A percentile compares a stretch with the other conserved stretches of the same genome.
Conservation (phyloP, 2,329 filamentous ascomycete species). For the Ceratocystis cubensis region DNA sequence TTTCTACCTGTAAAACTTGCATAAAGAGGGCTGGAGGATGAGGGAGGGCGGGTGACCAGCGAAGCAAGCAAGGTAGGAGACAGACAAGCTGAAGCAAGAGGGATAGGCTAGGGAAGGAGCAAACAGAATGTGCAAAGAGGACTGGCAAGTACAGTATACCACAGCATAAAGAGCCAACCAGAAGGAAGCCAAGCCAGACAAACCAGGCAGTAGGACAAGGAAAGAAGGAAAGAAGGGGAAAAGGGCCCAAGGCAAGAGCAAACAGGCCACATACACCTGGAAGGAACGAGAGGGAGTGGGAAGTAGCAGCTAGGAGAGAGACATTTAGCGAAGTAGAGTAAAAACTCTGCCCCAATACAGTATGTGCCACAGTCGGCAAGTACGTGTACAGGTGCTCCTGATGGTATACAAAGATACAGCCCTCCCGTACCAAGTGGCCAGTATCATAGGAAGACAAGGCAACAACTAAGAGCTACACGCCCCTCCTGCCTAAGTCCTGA, state of each 20-base stretch:
- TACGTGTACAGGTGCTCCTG: not conserved
- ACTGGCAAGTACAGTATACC: not conserved
- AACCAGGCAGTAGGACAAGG: not conserved
- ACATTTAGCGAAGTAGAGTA: not conserved
- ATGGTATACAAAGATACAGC: not conserved
- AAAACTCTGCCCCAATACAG: not conserved
- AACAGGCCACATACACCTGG: not conserved
- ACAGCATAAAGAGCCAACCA: not conserved
- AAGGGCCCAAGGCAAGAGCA: not conserved
- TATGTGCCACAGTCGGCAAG: not conserved
- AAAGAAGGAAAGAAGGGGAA: not conserved
- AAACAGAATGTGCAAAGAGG: not conserved
- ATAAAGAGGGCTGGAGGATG: not conserved
- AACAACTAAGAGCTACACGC: no score
- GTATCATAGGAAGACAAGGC: no score
- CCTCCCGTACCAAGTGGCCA: no score
- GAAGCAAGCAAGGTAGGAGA: not conserved
- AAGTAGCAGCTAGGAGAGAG: not conserved
- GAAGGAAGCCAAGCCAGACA: not conserved
- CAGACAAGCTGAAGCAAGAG: not conserved
- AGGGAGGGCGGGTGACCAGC: not conserved
- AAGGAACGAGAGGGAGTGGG: not conserved
- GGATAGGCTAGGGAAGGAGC: not conserved
- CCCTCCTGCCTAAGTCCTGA: not conserved
- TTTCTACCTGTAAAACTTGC: not conserved